Evolutionary conservation across 208 protist species (phyloP).

Genomic region (Crithidia expoeki): DNA sequence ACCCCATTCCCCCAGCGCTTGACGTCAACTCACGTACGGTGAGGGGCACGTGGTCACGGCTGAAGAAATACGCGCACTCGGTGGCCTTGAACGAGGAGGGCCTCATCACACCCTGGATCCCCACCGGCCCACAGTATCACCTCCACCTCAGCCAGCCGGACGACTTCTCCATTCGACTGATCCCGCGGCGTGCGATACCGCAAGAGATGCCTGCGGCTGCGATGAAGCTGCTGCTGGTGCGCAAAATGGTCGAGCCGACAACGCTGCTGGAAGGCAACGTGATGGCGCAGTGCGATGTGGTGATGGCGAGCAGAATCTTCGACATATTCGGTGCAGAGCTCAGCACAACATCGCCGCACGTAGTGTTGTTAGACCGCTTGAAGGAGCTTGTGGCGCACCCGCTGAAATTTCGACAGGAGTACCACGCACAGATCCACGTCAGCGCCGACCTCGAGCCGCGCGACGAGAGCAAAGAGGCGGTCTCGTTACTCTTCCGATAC

Average conservation of each 20-base stretch:
- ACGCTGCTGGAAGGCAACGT: constrained; percentile 16
- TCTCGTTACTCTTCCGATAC: constrained; percentile 11
- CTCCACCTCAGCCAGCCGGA: constrained; percentile 49
- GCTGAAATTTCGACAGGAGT: constrained; percentile 21
- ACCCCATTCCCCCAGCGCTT: constrained; percentile 14
- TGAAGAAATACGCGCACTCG: neutral
- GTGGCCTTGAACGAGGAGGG: neutral
- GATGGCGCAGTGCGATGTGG: constrained; percentile 36
- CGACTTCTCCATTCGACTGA: constrained; percentile 40
- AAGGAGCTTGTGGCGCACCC: constrained; percentile 33
- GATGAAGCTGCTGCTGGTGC: constrained; percentile 26
- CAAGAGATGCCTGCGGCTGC: neutral
- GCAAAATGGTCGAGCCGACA: neutral
- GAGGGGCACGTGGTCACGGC: constrained; percentile 6
- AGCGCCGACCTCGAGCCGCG: constrained; percentile 24
- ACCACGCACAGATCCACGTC: constrained; percentile 31
- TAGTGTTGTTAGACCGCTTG: constrained; percentile 42
- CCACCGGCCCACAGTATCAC: constrained; percentile 48
- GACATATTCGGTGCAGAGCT: constrained; percentile 53
- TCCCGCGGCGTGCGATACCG: neutral
- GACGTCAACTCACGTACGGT: constrained; percentile 20
- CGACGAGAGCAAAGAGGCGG: constrained; percentile 22
- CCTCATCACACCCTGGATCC: constrained; percentile 4
- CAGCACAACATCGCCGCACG: constrained; percentile 58
- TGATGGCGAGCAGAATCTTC: constrained; percentile 49